A percentile compares a stretch with the other conserved stretches of the same genome.
Conservation (phyloP, 768 basidiomycete species). For the Lentinus brumalis region DNA sequence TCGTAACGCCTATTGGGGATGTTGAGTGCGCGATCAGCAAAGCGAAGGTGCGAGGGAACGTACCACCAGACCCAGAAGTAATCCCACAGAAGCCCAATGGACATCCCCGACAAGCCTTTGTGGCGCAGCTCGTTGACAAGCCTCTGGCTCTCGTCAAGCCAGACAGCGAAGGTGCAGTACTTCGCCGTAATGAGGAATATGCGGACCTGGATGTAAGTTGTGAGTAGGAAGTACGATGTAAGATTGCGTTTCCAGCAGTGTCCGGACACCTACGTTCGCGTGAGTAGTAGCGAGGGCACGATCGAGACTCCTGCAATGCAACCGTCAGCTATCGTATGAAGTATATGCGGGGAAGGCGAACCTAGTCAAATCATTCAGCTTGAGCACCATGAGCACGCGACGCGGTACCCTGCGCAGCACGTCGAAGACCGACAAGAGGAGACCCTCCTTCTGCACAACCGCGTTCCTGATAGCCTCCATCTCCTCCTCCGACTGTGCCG, state of each 20-base stretch:
- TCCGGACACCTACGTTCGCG: conserved; percentile 55
- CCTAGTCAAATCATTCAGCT: conserved; percentile 85
- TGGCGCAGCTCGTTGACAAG: conserved; percentile 44
- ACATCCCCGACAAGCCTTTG: conserved; percentile 47
- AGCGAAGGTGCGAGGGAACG: conserved; percentile 25
- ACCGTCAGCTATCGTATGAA: not conserved
- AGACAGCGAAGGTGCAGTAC: conserved; percentile 81
- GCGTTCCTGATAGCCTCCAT: conserved; percentile 81
- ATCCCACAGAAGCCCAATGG: conserved; percentile 44
- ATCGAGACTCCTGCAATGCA: conserved; percentile 67
- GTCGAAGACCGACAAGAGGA: conserved; percentile 84
- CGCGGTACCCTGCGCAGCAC: conserved; percentile 85
- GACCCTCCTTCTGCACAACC: conserved; percentile 78
- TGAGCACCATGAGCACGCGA: conserved; percentile 81
- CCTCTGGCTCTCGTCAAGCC: conserved; percentile 62
- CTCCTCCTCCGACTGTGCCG: conserved; percentile 73
- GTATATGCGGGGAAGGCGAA: conserved; percentile 29
- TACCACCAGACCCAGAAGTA: conserved; percentile 74
- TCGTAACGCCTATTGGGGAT: conserved; percentile 55
- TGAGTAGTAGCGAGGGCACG: conserved; percentile 86
- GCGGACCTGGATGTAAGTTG: not conserved
- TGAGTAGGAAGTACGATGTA: too few species aligned
- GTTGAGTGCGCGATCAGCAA: conserved; percentile 1
- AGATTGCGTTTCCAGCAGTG: not conserved
- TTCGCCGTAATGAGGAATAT: conserved; percentile 86